Base-by-base conservation (phyloP, 352 stramenopile species). In the Ochromonadaceae sp. region DNA sequence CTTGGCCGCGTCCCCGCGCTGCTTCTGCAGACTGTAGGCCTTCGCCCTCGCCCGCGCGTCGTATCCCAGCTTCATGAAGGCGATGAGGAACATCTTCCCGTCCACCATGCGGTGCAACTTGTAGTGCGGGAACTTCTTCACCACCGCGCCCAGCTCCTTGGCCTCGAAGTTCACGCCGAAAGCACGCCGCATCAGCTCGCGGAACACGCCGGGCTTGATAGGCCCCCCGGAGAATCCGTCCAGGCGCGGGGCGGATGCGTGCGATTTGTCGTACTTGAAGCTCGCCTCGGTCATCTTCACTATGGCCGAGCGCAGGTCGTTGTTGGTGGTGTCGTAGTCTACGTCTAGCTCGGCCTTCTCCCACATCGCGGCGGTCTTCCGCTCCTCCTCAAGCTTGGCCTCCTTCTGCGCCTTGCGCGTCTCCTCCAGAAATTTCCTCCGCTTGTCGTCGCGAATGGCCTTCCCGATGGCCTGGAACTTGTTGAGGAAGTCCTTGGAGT, bases 251-350 rank as follows among this genome's bases (percentile, higher is more conserved):
- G 55, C 34, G 3, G 55, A 63, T 26, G 55, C 39, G 41, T 63
- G 55, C 1, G 14, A 52, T 36, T 63, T 63, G 31, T 63, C 55
- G 31, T 63, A 63, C 26, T 63, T 63, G 5, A 25, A 9, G 2
- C 39, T 38, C 1, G 55, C 55, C 15, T 40, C 22, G 15, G 15
- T 47, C 38, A 63, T 50, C 38, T 63, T 63, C 2, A 38, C 38
- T 22, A 50, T 14, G 30, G 55, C 55, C 30, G 2, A 30, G 39
- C 25, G n/a, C 52, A 14, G 14, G 17, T 44, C 55, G n/a, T n/a
- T n/a, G n/a, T n/a, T n/a, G n/a, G n/a, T n/a, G 2, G 35, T 32
- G 1, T 52, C n/a, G 7, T 47, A 41, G 31, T 60, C 52, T 39
- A 63, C 32, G 20, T 49, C 38, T 26, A 50, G n/a, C 9, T 63